Conservation (phyloP, 257 asterid genomes). For the Fraxinus americana region DNA sequence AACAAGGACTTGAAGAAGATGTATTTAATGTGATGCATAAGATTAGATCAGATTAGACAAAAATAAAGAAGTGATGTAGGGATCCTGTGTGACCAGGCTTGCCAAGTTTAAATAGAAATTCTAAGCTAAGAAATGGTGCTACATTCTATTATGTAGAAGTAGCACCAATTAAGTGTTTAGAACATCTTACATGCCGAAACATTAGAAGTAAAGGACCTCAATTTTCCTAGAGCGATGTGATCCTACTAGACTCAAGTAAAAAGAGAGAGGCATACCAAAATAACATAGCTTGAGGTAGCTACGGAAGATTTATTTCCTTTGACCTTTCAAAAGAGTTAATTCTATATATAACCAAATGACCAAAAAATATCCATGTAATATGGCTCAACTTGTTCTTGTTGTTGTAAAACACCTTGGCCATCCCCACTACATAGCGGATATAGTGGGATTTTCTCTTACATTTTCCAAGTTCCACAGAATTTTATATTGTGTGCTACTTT, state of each 20-base stretch:
- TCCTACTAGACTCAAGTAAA: background rate
- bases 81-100: background rate
- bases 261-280: background rate
- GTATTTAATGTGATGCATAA: background rate
- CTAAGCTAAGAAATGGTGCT: background rate
- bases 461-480: slow-evolving; percentile 10
- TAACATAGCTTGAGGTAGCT: background rate
- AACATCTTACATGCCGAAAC: background rate
- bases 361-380: background rate
- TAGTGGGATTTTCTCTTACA: slow-evolving; percentile 1
- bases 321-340: background rate
- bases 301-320: background rate
- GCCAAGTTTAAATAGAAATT: background rate
- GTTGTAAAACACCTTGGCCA: background rate
- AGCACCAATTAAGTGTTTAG: background rate
- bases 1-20: background rate
- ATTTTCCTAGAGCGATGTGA: background rate
- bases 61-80: background rate
- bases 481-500: background rate
- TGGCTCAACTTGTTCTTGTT: background rate
- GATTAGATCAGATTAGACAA: background rate
- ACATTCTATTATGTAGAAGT: background rate
- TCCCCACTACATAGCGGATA: background rate
- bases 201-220: background rate
- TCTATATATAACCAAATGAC: background rate